phyloP scores from a whole-genome alignment of 352 stramenopile genomes.

The Globisporangium ultimum region DNA sequence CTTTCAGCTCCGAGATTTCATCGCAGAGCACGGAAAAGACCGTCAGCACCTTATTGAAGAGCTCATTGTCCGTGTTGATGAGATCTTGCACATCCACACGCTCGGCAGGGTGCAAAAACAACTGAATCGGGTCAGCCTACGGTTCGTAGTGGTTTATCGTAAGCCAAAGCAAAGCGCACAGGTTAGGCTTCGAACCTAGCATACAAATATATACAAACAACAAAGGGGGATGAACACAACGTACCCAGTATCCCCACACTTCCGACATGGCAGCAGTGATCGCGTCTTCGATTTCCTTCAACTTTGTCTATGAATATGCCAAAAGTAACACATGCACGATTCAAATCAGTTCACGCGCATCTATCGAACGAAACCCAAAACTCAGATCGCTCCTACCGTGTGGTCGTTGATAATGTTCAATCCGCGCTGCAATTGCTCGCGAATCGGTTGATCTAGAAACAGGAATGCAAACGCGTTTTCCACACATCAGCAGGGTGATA shows the following conservation, averaged over 20 bases:
- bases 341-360: background rate
- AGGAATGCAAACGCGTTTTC: background rate
- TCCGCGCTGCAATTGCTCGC: conserved; percentile 72
- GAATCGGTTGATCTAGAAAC: conserved; percentile 67
- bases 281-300: conserved; percentile 86
- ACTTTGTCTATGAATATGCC: conserved; percentile 46
- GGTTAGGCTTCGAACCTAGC: too few relatives aligned
- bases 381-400: conserved; percentile 37
- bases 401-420: conserved; percentile 87
- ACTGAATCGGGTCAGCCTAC: conserved; percentile 80
- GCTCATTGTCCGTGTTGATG: conserved; percentile 87
- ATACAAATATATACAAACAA: background rate
- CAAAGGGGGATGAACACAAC: background rate
- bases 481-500: background rate
- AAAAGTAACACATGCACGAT: background rate
- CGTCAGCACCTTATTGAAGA: conserved; percentile 89
- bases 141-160: background rate
- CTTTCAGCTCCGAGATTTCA: conserved; percentile 88
- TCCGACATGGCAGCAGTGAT: conserved; percentile 86
- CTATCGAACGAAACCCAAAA: background rate
- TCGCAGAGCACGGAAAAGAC: conserved; percentile 89
- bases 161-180: background rate
- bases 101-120: conserved; percentile 80
- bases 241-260: conserved; percentile 88
- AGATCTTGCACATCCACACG: conserved; percentile 86